Base-by-base conservation (phyloP, 2,329 filamentous ascomycete genomes). In the Sporothrix humicola region DNA sequence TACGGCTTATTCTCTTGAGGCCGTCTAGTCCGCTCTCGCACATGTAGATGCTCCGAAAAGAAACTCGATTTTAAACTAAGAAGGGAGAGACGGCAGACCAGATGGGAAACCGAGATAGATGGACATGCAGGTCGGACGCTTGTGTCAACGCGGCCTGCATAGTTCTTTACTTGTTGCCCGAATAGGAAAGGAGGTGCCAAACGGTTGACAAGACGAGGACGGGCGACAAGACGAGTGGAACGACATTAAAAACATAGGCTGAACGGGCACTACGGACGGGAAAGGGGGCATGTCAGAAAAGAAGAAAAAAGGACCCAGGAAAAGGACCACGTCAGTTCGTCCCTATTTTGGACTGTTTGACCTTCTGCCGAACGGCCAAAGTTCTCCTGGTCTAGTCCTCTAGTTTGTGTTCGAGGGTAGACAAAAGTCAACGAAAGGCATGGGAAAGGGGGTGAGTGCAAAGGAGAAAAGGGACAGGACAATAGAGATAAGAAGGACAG, bases 141-240 rank as follows among this genome's bases (percentile, higher is more conserved):
- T 68, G 65, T n/a, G 42, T 66, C n/a, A 26, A 68, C 61, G 42
- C 31, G 42, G 20, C 46, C 7, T 68, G 48, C 66, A 31, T 54
- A 17, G 48, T 13, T 68, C 66, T 69, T 69, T 54, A 54, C 66
- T 56, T 69, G 46, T 59, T 71, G 69, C 69, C 69, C 52, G 52
- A 59, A 59, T 71, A n/a, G 69, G 69, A 71, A 71, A 59, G 10
- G 69, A 71, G 31, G 37, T 20, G 37, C 12, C 13, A 31, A 48
- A 31, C 31, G 10, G 46, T 26, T 13, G 42, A 66, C 61, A 26
- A 68, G 48, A n/a, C 23, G 8, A 20, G 23, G 52, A 20, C 8
- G 4, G 50, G 6, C 9, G 10, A n/a, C 10, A 26, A 48, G 15
- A n/a, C 15, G 37, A 15, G 17, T 37, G 31, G 31, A 37, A 37